phyloP scores from a whole-genome alignment of 2,329 filamentous ascomycete genomes.

The Chaetomium globosum region DNA sequence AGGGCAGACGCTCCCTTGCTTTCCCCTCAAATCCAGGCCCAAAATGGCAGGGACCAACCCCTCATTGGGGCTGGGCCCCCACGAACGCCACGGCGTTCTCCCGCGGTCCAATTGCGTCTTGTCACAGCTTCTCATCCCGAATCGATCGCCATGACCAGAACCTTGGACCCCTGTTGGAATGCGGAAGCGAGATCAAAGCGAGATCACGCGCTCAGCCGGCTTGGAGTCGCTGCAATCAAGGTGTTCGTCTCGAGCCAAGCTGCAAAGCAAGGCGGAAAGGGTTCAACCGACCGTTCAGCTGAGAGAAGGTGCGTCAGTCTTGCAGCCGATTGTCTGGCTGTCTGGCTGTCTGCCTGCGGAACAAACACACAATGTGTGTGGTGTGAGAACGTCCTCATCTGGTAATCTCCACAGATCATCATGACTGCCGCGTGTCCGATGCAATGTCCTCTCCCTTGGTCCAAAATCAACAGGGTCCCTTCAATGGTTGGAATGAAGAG shows the following conservation, averaged over 20 bases:
- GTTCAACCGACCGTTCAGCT: background rate
- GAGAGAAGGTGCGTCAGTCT: background rate
- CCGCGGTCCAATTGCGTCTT: slow-evolving; percentile 9
- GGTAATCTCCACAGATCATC: background rate
- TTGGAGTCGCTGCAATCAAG: background rate
- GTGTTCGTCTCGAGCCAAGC: background rate
- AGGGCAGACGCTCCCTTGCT: background rate
- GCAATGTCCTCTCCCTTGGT: background rate
- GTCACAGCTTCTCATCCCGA: background rate
- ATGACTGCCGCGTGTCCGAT: background rate
- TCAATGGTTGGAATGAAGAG: too few species aligned
- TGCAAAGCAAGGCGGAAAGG: background rate
- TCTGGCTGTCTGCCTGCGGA: background rate
- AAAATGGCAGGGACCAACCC: slow-evolving; percentile 4
- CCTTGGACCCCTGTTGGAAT: background rate
- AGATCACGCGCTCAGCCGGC: slow-evolving; percentile 9
- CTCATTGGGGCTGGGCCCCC: slow-evolving; percentile 1
- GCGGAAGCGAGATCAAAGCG: slow-evolving; percentile 11
- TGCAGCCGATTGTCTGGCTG: too few species aligned
- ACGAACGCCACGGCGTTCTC: background rate
- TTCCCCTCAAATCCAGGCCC: slow-evolving; percentile 7
- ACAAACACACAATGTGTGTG: background rate
- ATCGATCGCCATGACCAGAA: slow-evolving; percentile 3
- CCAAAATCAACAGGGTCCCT: too few species aligned
- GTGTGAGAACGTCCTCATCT: background rate